These are phyloP conservation scores for Xenoacremonium recifei DNA, from an alignment of 2,329 filamentous ascomycete genomes.

Conservation along the genomic window DNA sequence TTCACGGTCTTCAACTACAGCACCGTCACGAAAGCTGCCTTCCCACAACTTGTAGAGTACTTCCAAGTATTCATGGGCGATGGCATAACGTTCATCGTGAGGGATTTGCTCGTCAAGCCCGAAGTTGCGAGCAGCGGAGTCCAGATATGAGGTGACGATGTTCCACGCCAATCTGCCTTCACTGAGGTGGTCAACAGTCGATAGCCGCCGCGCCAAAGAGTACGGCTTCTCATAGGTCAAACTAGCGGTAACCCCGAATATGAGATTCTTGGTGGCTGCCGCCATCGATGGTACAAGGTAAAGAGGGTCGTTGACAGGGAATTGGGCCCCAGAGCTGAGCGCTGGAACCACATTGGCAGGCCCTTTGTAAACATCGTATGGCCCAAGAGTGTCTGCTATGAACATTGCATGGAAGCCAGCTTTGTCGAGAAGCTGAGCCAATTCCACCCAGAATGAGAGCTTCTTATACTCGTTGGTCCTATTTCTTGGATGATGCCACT, in stretches of 20 bases:
- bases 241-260: slow-evolving; percentile 34
- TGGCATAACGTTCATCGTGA: slow-evolving; percentile 48
- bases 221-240: slow-evolving; percentile 36
- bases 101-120: slow-evolving; percentile 42
- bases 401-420: slow-evolving; percentile 51
- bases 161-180: slow-evolving; percentile 44
- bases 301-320: slow-evolving; percentile 41
- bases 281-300: slow-evolving; percentile 42
- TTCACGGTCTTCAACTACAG: slow-evolving; percentile 25
- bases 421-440: slow-evolving; percentile 43
- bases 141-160: slow-evolving; percentile 47
- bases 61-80: slow-evolving; percentile 47
- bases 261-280: slow-evolving; percentile 42
- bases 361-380: slow-evolving; percentile 32
- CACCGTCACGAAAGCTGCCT: slow-evolving; percentile 45
- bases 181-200: slow-evolving; percentile 35
- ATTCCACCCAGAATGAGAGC: slow-evolving; percentile 41
- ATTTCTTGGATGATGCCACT: slow-evolving; percentile 19
- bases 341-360: slow-evolving; percentile 10
- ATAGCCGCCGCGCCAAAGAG: slow-evolving; percentile 31
- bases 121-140: slow-evolving; percentile 46
- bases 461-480: slow-evolving; percentile 18
- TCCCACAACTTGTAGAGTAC: slow-evolving; percentile 50
- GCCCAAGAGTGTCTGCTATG: slow-evolving; percentile 47
- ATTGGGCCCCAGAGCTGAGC: slow-evolving; percentile 38